Percentiles rank a stretch among this genome's conserved stretches.
Evolutionary conservation across 208 protist species (phyloP).

Genomic region (Crithidia mellificae): DNA sequence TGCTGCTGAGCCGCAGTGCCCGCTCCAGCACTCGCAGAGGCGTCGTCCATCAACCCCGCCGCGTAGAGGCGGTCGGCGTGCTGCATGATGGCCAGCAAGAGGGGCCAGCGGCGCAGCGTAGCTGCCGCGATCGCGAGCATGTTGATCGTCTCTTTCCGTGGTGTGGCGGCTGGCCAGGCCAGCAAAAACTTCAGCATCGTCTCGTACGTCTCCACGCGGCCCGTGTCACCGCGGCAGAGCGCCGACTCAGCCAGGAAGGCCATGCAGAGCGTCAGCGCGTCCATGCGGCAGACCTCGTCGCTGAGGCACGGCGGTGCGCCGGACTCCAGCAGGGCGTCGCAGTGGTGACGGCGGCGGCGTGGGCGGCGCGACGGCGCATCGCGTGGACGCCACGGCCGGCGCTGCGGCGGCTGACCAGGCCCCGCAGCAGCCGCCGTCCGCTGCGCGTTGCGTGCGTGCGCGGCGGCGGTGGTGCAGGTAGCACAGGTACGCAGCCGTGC

Average conservation of each 20-base stretch:
- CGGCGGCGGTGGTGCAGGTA: conserved; percentile 3
- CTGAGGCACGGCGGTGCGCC: conserved; percentile 23
- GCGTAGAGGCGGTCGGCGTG: conserved; percentile 38
- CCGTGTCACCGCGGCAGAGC: conserved; percentile 20
- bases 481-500: conserved; percentile 20
- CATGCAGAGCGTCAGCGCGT: conserved; percentile 53
- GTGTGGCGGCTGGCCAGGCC: conserved; percentile 36
- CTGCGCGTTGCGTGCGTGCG: not conserved
- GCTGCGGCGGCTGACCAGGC: no score
- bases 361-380: conserved; percentile 21
- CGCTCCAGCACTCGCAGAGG: not conserved
- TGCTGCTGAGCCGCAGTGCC: no score
- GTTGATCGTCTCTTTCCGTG: conserved; percentile 62
- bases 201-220: conserved; percentile 29
- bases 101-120: conserved; percentile 47
- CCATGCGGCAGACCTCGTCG: conserved; percentile 40
- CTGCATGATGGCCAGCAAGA: conserved; percentile 52
- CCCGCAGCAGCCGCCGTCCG: not conserved
- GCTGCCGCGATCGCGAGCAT: conserved; percentile 51
- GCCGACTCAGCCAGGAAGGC: conserved; percentile 44
- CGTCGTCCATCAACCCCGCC: conserved; percentile 8
- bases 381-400: conserved; percentile 15
- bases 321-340: conserved; percentile 13
- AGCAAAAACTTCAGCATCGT: conserved; percentile 65
- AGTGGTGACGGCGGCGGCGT: conserved; percentile 41